phyloP scores from a whole-genome alignment of 2,329 filamentous ascomycete species.

The Grosmannia serpens region DNA sequence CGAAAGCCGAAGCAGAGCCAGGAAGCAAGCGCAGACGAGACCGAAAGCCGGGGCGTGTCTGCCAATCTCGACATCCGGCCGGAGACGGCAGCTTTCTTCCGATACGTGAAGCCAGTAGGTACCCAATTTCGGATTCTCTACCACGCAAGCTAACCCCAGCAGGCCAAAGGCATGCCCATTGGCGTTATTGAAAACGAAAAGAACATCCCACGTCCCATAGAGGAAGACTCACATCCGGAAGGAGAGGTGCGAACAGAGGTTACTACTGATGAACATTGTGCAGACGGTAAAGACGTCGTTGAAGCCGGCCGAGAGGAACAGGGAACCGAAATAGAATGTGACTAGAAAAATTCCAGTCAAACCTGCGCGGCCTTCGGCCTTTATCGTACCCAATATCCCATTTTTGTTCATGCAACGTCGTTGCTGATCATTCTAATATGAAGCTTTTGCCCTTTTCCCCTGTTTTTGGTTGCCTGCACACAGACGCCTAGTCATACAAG shows the following conservation, averaged over 20 bases:
- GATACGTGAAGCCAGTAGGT: constrained; percentile 20
- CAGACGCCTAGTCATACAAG: background rate
- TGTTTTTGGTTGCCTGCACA: background rate
- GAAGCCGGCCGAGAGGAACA: background rate
- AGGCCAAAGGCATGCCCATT: constrained; percentile 17
- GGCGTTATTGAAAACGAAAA: constrained; percentile 13
- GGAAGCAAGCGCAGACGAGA: background rate
- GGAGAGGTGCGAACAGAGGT: background rate
- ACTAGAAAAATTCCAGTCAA: no score
- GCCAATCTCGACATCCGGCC: background rate
- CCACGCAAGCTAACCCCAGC: background rate
- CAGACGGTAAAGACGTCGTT: background rate
- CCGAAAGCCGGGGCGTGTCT: background rate
- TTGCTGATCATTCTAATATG: background rate
- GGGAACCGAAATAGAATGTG: background rate
- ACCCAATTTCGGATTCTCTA: constrained; percentile 17
- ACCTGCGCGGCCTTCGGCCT: no score
- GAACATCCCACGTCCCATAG: constrained; percentile 2
- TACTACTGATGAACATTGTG: background rate
- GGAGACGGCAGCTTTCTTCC: background rate
- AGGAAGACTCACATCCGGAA: background rate
- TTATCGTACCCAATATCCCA: no score
- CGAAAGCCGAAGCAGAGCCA: background rate
- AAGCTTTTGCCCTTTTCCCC: background rate
- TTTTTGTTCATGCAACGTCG: background rate